Base-by-base conservation (phyloP, 1,139 yeast species). In the Taphrina confusa region DNA sequence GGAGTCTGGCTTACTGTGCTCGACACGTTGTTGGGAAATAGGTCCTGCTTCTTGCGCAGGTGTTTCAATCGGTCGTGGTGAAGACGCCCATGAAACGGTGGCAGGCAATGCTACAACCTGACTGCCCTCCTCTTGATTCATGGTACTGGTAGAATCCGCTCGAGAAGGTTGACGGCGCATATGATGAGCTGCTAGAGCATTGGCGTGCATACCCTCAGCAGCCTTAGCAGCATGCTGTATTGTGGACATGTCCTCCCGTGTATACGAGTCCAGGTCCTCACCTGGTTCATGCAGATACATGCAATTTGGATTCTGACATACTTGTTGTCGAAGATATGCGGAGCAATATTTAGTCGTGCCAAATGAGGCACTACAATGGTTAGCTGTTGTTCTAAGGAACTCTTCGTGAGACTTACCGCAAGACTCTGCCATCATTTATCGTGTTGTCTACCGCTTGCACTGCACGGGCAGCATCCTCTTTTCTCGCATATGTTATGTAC, bases 201-300 rank as follows among this genome's bases (percentile, higher is more conserved):
- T 37, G 18, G 61, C 47, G 28, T 57, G 56, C 44, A 44, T 58
- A 14, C 58, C 57, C 23, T 61, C 57, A 4, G 63, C 57, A 14
- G 56, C 57, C 22, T 61, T 51, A n/a, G 60, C 60, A 12, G 60
- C 83, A 64, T 74, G 77, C 69, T 87, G 90, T 70, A 87, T 87
- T 14, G 95, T 87, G 12, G 91, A 84, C 70, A 90, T 79, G 71
- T 91, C 97, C 71, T 91, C 94, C 73, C 96, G 84, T 33, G 96
- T 88, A 73, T 89, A 92, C 12, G 67, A 64, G 69, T 94, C 98
- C 1, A 97, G 97, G 72, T 94, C 98, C 75, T 94, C 99, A 63
- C 99, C 98, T 2, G 98, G 98, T 73, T 94, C 98, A 72, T 94
- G 99, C 68, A 94, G 79, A 70, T 92, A 94, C 98, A 94, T 94